A percentile compares a stretch with the other conserved stretches of the same genome.
phyloP scores from a whole-genome alignment of 2,329 filamentous ascomycete species.

The Remersonia thermophila region DNA sequence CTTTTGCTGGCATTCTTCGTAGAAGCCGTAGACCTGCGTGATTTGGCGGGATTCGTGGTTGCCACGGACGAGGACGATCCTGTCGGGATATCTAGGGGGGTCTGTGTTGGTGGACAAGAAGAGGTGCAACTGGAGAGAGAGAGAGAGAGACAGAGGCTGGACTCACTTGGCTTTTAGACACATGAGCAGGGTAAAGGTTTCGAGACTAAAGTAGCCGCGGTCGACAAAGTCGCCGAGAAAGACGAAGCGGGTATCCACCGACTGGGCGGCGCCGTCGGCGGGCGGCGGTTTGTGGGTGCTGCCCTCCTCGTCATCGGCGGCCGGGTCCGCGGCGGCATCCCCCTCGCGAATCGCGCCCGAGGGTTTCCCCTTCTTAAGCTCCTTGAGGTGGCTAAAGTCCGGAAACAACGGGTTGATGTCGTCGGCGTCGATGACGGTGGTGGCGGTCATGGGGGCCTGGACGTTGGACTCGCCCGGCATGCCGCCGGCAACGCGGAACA shows the following conservation, averaged over 20 bases:
- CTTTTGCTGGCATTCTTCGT: conserved; percentile 95
- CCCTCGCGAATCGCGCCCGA: conserved; percentile 38
- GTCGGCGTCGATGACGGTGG: conserved; percentile 71
- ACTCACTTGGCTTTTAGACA: conserved; percentile 68
- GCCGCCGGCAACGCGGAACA: conserved; percentile 90
- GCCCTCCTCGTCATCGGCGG: conserved; percentile 29
- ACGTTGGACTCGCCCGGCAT: conserved; percentile 78
- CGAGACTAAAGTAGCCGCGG: conserved; percentile 91
- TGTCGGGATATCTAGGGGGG: conserved; percentile 76
- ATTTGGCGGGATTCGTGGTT: conserved; percentile 98
- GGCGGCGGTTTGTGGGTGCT: conserved; percentile 30
- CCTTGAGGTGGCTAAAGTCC: conserved; percentile 77
- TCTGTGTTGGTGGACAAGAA: too few species aligned
- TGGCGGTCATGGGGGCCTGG: conserved; percentile 54
- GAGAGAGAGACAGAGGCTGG: conserved; percentile 3
- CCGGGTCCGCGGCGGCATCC: conserved; percentile 36
- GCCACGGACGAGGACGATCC: conserved; percentile 90
- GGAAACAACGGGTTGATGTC: conserved; percentile 88
- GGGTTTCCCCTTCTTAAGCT: conserved; percentile 68
- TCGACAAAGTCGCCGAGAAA: conserved; percentile 88
- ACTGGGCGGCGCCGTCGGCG: conserved; percentile 30
- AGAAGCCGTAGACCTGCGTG: conserved; percentile 97
- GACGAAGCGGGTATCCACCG: conserved; percentile 44
- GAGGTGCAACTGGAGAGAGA: conserved; percentile 1
- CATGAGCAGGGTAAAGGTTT: conserved; percentile 94